phyloP scores from a whole-genome alignment of 345 rosid species.

The Bruguiera parviflora region DNA sequence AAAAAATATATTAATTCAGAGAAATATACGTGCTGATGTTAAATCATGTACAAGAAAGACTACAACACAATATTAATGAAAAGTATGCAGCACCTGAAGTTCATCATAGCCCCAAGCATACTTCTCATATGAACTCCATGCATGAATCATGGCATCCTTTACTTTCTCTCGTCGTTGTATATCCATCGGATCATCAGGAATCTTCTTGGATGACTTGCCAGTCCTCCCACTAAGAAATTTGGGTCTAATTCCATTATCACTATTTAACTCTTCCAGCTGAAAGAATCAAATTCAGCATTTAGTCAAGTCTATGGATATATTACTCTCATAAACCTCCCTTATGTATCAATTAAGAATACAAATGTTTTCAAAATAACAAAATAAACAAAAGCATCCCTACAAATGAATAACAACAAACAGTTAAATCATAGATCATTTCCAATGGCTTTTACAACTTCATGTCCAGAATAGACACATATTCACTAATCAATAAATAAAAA shows the following conservation, averaged over 20 bases:
- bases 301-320: not conserved
- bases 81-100: slow-evolving; percentile 18
- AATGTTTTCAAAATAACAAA: not conserved
- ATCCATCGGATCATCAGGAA: slow-evolving; percentile 19
- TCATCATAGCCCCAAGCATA: slow-evolving; percentile 36
- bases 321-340: not conserved
- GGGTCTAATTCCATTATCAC: slow-evolving; percentile 21
- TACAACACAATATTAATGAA: not conserved
- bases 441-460: not conserved
- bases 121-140: slow-evolving; percentile 31
- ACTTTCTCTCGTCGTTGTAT: slow-evolving; percentile 26
- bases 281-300: slow-evolving; percentile 13
- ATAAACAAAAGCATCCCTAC: not conserved
- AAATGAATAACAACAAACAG: not conserved
- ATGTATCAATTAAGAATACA: slow-evolving; percentile 2
- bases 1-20: not conserved
- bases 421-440: not conserved
- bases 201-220: slow-evolving; percentile 15
- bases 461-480: too few species aligned
- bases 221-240: slow-evolving; percentile 4
- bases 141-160: slow-evolving; percentile 35
- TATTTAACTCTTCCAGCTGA: slow-evolving; percentile 56
- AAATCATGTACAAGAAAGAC: not conserved
- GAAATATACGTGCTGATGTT: not conserved
- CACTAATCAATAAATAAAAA: too few species aligned